Conservation (phyloP, 208 protist species). For the Leishmania amazonensis region DNA sequence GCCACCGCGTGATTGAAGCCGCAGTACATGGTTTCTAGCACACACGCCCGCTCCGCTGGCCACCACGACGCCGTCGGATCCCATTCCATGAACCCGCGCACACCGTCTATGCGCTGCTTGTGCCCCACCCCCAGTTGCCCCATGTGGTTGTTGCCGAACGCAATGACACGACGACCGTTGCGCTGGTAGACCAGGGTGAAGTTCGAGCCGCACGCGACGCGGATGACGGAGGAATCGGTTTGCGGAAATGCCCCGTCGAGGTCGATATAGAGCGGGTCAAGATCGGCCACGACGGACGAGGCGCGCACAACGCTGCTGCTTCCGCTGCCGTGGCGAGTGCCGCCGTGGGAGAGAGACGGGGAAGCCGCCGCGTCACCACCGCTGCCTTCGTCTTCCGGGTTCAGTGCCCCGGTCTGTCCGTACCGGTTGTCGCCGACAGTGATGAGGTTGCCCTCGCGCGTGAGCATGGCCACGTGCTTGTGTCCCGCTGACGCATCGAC, state of each 20-base stretch:
- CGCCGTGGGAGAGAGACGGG: not conserved
- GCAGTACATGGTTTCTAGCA: constrained; percentile 43
- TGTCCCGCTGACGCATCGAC: constrained; percentile 41
- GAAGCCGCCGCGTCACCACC: constrained; percentile 2
- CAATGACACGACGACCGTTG: constrained; percentile 47
- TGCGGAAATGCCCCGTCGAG: constrained; percentile 42
- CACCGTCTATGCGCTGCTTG: constrained; percentile 41
- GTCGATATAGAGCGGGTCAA: constrained; percentile 55
- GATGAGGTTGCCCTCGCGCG: constrained; percentile 66
- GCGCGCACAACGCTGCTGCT: not conserved
- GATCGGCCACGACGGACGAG: constrained; percentile 14
- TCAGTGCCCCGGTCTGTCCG: constrained; percentile 46
- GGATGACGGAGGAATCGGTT: constrained; percentile 8
- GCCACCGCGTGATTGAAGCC: constrained; percentile 68
- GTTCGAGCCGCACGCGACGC: constrained; percentile 61
- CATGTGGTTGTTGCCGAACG: constrained; percentile 77
- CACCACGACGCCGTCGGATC: constrained; percentile 54
- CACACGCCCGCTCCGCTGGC: constrained; percentile 19
- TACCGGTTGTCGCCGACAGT: constrained; percentile 68
- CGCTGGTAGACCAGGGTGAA: constrained; percentile 65
- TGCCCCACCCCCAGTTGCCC: constrained; percentile 75
- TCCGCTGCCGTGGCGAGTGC: constrained; percentile 3
- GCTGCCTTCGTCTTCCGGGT: constrained; percentile 6
- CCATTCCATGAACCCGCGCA: constrained; percentile 62
- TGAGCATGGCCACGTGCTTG: constrained; percentile 67